These are phyloP conservation scores for Penicillium sp. DNA, from an alignment of 2,329 filamentous ascomycete species.

Conservation along the genomic window DNA sequence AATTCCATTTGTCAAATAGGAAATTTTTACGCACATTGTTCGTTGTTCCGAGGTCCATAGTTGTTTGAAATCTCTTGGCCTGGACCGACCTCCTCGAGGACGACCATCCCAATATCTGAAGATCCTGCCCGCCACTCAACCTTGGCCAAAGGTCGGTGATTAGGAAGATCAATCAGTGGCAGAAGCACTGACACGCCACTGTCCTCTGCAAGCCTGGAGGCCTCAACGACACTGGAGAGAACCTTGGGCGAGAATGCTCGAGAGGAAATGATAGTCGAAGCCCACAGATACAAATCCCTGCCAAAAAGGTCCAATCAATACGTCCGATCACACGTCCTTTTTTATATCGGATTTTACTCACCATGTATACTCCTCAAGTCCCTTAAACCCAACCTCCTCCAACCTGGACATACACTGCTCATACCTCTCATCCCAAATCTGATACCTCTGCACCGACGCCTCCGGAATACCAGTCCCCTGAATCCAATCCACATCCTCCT, in stretches of 20 bases:
- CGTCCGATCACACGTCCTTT: not conserved
- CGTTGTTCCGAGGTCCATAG: slow-evolving; percentile 75
- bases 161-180: slow-evolving; percentile 71
- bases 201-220: slow-evolving; percentile 45
- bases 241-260: slow-evolving; percentile 49
- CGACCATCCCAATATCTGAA: slow-evolving; percentile 42
- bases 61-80: slow-evolving; percentile 66
- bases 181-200: slow-evolving; percentile 68
- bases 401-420: slow-evolving; percentile 34
- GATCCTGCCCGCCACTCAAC: slow-evolving; percentile 59
- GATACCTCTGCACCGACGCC: slow-evolving; percentile 35
- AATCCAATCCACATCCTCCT: slow-evolving; percentile 58
- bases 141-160: slow-evolving; percentile 64
- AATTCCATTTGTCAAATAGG: not conserved
- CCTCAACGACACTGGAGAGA: slow-evolving; percentile 37
- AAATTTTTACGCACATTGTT: slow-evolving; percentile 51
- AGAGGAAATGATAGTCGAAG: slow-evolving; percentile 47
- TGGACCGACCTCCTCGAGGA: slow-evolving; percentile 50
- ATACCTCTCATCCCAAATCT: slow-evolving; percentile 42
- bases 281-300: slow-evolving; percentile 51
- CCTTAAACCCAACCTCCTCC: slow-evolving; percentile 32
- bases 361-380: slow-evolving; percentile 42
- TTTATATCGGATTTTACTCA: slow-evolving; percentile 19
- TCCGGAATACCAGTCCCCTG: slow-evolving; percentile 39
- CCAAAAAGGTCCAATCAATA: slow-evolving; percentile 8